Base-by-base conservation (phyloP, 495 filamentous ascomycete species). In the Pyrenula massariospora region DNA sequence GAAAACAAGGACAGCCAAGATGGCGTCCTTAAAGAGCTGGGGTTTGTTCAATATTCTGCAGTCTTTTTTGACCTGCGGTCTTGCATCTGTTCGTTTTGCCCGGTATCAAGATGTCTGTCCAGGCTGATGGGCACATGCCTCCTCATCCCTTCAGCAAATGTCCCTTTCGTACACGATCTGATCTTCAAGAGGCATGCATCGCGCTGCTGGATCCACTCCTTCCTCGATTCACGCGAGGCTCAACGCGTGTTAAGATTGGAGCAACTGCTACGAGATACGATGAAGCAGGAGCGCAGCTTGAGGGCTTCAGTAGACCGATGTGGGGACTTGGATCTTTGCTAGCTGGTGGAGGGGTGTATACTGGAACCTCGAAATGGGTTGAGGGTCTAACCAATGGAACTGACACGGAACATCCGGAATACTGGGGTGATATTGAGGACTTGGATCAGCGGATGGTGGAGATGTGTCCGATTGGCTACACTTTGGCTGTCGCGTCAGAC, bases 361-460 rank as follows among this genome's bases (percentile, higher is more conserved):
- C 68, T 25, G 81, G 79, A 12, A 78, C 81, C 0, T 68, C 78
- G 31, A 77, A 79, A 64, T 91, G 81, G 82, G 74, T 86, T 12
- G 70, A 81, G 48, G 87, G 87, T 12, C 73, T 90, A 48, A 78
- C 77, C 48, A 75, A 80, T 20, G 86, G 86, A 0, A 88, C 84
- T 0, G 80, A 90, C 56, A 84, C 84, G 1, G 70, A 77, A 47
- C 74, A 73, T 58, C 70, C 76, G 0, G 86, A 89, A 69, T 90
- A 81, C 62, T 91, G 86, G 85, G 86, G 86, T 3, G 78, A 78
- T 42, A 82, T 85, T 54, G 74, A 82, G 59, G 85, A 88, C 63
- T 77, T 82, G 55, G 86, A 90, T 59, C 86, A 90, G 73, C 73
- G 87, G n/a, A 90, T 89, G 85, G 87, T 89, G 20, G 87, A 89